Evolutionary conservation across 1,284 basidiomycete species (phyloP).

Genomic region (Rhodotorula mucilaginosa): DNA sequence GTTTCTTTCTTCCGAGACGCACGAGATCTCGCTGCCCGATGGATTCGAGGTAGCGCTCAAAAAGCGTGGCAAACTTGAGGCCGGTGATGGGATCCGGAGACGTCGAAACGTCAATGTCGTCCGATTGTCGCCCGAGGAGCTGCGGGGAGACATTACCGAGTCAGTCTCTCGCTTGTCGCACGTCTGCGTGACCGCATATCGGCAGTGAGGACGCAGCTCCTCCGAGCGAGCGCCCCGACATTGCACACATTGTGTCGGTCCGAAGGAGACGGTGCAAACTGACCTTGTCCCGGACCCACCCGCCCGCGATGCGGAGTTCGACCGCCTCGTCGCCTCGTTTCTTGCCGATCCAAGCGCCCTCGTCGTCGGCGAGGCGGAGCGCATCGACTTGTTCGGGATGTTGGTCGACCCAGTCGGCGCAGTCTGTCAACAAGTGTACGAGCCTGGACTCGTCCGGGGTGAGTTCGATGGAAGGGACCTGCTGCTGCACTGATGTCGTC

Average conservation of each 20-base stretch:
- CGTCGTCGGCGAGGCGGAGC: slow-evolving; percentile 23
- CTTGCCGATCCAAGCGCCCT: slow-evolving; percentile 29
- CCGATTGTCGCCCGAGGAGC: slow-evolving; percentile 77
- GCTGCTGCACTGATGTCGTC: background rate
- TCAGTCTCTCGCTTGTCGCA: background rate
- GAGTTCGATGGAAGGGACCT: slow-evolving; percentile 22
- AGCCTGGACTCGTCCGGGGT: slow-evolving; percentile 21
- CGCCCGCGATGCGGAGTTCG: slow-evolving; percentile 44
- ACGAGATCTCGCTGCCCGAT: slow-evolving; percentile 35
- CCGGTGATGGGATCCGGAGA: slow-evolving; percentile 75
- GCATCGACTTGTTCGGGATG: slow-evolving; percentile 32
- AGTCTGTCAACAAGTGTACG: slow-evolving; percentile 25
- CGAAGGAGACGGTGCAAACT: slow-evolving; percentile 30
- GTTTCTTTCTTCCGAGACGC: background rate
- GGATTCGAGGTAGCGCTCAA: slow-evolving; percentile 65
- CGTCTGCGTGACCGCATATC: no score
- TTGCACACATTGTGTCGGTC: background rate
- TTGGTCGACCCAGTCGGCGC: slow-evolving; percentile 35
- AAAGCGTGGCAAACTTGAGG: slow-evolving; percentile 77
- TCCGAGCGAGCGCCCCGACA: no score
- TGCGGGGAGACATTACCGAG: slow-evolving; percentile 47
- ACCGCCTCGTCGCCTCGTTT: slow-evolving; percentile 27
- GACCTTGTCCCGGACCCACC: slow-evolving; percentile 72
- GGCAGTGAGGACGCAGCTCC: no score
- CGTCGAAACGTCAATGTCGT: slow-evolving; percentile 93